phyloP scores from a whole-genome alignment of 768 basidiomycete genomes.

The Rhizopogon roseolus region DNA sequence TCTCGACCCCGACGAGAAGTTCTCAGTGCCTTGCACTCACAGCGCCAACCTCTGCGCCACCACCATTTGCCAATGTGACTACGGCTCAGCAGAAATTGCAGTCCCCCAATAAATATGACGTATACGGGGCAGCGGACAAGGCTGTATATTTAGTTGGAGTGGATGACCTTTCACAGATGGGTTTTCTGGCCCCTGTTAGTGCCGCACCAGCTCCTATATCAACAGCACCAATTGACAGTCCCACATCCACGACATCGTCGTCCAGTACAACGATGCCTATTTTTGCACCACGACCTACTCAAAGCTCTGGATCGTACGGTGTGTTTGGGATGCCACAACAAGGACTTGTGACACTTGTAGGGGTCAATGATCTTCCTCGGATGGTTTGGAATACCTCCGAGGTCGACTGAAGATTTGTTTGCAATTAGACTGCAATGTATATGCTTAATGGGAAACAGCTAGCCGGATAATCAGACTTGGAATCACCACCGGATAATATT shows the following conservation, averaged over 20 bases:
- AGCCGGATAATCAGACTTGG: too few species aligned
- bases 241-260: neutral
- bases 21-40: slow-evolving; percentile 19
- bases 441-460: too few species aligned
- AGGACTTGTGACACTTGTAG: slow-evolving; percentile 10
- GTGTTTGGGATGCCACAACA: slow-evolving; percentile 12
- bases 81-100: slow-evolving; percentile 9
- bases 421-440: neutral
- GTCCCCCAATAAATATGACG: slow-evolving; percentile 6
- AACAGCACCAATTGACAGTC: neutral
- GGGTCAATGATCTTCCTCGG: slow-evolving; percentile 13
- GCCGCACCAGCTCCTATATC: neutral
- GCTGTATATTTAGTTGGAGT: slow-evolving; percentile 11
- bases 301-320: slow-evolving; percentile 3
- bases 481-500: neutral
- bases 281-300: neutral
- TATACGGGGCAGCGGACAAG: slow-evolving; percentile 14
- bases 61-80: slow-evolving; percentile 8
- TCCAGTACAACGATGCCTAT: too few species aligned
- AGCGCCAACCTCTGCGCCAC: slow-evolving; percentile 24
- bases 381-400: neutral
- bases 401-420: neutral
- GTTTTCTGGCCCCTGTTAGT: neutral
- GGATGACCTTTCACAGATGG: slow-evolving; percentile 12
- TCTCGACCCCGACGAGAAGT: slow-evolving; percentile 20